Evolutionary conservation across 1,139 yeast genomes (phyloP).

Genomic region (Nematodospora anomalae): DNA sequence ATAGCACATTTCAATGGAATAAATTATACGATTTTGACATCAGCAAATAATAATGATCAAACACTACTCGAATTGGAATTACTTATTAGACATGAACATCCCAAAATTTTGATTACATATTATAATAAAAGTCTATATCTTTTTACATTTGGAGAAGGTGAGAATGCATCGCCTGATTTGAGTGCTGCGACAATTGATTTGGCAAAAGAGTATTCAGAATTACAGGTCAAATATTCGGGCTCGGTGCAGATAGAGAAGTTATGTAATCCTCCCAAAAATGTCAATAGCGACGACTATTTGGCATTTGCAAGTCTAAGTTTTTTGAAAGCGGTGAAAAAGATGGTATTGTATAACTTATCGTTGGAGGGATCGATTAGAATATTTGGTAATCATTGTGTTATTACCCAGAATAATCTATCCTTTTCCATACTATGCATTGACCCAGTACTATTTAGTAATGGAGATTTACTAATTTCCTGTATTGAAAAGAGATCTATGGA

Average conservation of each 20-base stretch:
- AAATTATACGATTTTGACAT: constrained; percentile 35
- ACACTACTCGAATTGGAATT: constrained; percentile 60
- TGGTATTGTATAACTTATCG: constrained; percentile 49
- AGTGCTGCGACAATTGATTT: constrained; percentile 23
- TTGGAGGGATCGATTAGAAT: constrained; percentile 39
- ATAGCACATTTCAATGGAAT: constrained; percentile 39
- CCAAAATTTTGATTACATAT: constrained; percentile 55
- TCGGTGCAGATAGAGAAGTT: constrained; percentile 28
- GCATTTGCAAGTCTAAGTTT: constrained; percentile 57
- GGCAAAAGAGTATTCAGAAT: constrained; percentile 31
- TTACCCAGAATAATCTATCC: constrained; percentile 12
- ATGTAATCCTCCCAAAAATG: constrained; percentile 22
- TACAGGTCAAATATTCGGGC: constrained; percentile 32
- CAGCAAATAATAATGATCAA: constrained; percentile 34
- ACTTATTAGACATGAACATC: constrained; percentile 49
- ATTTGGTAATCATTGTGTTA: constrained; percentile 56
- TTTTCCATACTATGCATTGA: constrained; percentile 47
- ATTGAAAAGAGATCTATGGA: constrained; percentile 26
- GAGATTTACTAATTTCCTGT: constrained; percentile 45
- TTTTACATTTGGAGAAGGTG: constrained; percentile 40
- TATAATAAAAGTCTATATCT: constrained; percentile 65
- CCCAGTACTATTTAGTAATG: constrained; percentile 53
- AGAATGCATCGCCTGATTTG: constrained; percentile 14
- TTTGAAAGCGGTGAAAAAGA: constrained; percentile 58
- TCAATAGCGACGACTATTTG: constrained; percentile 18